Conservation (phyloP, 352 stramenopile species). For the Pythium rishiriense region DNA sequence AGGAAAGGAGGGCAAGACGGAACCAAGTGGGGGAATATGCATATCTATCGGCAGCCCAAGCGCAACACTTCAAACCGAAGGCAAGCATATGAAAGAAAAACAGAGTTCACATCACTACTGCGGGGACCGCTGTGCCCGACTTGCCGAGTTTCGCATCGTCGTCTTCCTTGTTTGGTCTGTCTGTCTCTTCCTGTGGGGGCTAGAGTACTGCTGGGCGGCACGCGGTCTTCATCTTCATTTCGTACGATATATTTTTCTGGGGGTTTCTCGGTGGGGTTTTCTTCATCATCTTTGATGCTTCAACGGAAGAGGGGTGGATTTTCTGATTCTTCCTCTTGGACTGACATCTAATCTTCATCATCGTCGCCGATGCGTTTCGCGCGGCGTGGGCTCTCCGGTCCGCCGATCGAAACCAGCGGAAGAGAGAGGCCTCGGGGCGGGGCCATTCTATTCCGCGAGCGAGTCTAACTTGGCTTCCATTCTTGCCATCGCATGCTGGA, state of each 20-base stretch:
- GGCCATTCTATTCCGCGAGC: constrained; percentile 57
- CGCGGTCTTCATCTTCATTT: constrained; percentile 25
- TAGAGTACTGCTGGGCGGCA: neutral
- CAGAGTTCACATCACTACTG: constrained; percentile 25
- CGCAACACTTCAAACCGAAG: constrained; percentile 23
- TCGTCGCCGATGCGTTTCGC: neutral
- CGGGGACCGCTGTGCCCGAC: neutral
- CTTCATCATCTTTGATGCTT: constrained; percentile 22
- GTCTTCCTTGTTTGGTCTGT: neutral
- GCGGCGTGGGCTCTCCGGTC: neutral
- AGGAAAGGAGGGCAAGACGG: neutral
- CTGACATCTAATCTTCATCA: constrained; percentile 32
- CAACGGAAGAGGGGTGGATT: constrained; percentile 15
- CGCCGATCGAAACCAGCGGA: constrained; percentile 3
- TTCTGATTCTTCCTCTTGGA: constrained; percentile 22
- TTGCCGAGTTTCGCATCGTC: neutral
- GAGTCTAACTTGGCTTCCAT: constrained; percentile 90
- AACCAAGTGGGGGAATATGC: neutral
- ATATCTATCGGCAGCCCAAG: constrained; percentile 36
- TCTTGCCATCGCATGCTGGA: constrained; percentile 81
- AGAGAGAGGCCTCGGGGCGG: neutral
- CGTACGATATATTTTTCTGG: constrained; percentile 21
- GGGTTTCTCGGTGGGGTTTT: constrained; percentile 10
- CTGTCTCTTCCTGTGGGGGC: neutral
- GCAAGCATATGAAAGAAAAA: constrained; percentile 29